Conservation (phyloP, 495 filamentous ascomycete genomes). For the Pseudoneurospora amorphoporcata region DNA sequence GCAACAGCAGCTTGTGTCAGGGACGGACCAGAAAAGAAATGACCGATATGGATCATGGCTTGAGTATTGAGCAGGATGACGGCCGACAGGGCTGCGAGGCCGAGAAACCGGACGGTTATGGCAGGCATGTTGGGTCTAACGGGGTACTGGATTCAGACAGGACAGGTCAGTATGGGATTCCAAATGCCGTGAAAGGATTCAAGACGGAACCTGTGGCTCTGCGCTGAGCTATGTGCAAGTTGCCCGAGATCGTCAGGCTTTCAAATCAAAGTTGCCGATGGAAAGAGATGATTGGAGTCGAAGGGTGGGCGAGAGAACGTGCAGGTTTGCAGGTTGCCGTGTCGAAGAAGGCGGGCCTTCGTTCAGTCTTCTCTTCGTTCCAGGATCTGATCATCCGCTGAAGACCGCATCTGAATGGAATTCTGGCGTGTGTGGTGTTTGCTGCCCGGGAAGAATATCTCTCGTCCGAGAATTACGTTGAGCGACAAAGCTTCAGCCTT, state of each 20-base stretch:
- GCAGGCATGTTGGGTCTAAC: neutral
- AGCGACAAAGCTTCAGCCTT: neutral
- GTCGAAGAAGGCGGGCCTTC: neutral
- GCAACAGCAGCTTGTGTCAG: slow-evolving; percentile 1
- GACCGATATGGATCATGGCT: slow-evolving; percentile 1
- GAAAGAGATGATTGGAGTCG: neutral
- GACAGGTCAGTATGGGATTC: neutral
- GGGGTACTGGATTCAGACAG: neutral
- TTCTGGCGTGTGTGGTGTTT: neutral
- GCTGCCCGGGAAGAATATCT: neutral
- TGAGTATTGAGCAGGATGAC: neutral
- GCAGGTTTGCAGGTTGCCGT: neutral
- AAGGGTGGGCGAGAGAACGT: neutral
- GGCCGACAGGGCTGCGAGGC: neutral
- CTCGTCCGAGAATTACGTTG: neutral
- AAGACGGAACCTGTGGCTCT: neutral
- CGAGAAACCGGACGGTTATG: neutral
- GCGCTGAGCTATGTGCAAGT: neutral
- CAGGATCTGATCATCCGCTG: neutral
- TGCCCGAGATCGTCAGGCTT: too few relatives aligned
- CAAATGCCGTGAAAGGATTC: neutral
- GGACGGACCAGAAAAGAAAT: slow-evolving; percentile 1
- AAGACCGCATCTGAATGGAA: neutral
- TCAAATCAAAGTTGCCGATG: neutral
- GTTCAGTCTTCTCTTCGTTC: neutral